Conservation (phyloP, 2,329 filamentous ascomycete genomes). For the Nemania sp. region DNA sequence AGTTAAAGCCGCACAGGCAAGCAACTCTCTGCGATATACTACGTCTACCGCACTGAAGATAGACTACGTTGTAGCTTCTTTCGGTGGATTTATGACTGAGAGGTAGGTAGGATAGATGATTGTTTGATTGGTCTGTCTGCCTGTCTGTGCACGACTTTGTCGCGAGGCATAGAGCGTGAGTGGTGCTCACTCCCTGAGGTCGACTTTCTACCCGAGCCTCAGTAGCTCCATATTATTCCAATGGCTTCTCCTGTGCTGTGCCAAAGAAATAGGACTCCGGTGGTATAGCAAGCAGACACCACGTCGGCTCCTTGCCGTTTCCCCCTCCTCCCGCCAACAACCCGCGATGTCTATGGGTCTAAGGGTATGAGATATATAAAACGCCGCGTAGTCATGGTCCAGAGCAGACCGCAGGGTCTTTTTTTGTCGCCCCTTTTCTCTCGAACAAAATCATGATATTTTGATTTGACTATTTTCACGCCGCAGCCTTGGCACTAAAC, state of each 20-base stretch:
- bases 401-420: background rate
- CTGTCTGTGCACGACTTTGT: background rate
- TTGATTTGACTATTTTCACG: constrained; percentile 42
- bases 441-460: background rate
- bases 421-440: background rate
- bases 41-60: background rate
- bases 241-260: background rate
- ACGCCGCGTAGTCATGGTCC: constrained; percentile 1
- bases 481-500: constrained; percentile 81
- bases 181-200: background rate
- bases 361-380: constrained; percentile 3
- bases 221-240: background rate
- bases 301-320: background rate
- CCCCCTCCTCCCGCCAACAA: background rate
- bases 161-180: background rate
- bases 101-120: too few species aligned
- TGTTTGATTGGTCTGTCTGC: background rate
- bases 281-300: background rate
- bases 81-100: background rate
- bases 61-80: too few species aligned
- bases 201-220: background rate
- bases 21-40: background rate
- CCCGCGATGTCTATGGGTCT: constrained; percentile 15
- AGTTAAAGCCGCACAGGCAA: too few species aligned
- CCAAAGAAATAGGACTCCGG: background rate